Conservation (phyloP, 2,329 filamentous ascomycete genomes). For the Cercospora zeina region DNA sequence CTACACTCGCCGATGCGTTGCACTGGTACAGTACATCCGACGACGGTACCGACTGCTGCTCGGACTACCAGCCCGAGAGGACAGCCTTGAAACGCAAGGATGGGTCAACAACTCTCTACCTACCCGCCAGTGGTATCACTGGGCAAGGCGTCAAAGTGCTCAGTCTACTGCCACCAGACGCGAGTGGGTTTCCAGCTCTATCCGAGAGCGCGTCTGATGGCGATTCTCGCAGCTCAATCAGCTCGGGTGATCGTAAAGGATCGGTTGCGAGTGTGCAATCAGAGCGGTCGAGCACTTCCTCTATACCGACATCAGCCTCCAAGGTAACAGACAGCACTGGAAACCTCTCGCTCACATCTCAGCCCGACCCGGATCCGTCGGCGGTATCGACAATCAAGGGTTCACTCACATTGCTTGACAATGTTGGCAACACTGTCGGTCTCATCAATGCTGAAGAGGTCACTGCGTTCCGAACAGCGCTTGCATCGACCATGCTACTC, state of each 20-base stretch:
- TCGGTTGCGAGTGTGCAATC: conserved; percentile 36
- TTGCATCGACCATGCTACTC: conserved; percentile 63
- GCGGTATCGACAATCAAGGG: conserved; percentile 53
- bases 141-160: conserved; percentile 67
- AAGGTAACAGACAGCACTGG: conserved; percentile 31
- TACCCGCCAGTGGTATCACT: conserved; percentile 63
- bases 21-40: conserved; percentile 65
- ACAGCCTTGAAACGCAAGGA: conserved; percentile 61
- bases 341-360: conserved; percentile 35
- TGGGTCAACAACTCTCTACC: conserved; percentile 65
- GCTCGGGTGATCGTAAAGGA: conserved; percentile 32
- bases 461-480: conserved; percentile 67
- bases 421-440: conserved; percentile 58
- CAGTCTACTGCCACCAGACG: conserved; percentile 50
- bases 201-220: conserved; percentile 32
- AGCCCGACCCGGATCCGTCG: conserved; percentile 29
- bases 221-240: conserved; percentile 34
- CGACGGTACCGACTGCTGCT: conserved; percentile 58
- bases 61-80: conserved; percentile 62
- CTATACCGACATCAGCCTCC: conserved; percentile 26
- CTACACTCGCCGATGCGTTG: conserved; percentile 60
- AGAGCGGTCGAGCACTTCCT: conserved; percentile 33
- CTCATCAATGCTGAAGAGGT: conserved; percentile 67
- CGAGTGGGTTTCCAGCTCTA: conserved; percentile 30
- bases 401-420: conserved; percentile 61